Conservation (phyloP, 305 asterid species). For the Petunia hybrid region DNA sequence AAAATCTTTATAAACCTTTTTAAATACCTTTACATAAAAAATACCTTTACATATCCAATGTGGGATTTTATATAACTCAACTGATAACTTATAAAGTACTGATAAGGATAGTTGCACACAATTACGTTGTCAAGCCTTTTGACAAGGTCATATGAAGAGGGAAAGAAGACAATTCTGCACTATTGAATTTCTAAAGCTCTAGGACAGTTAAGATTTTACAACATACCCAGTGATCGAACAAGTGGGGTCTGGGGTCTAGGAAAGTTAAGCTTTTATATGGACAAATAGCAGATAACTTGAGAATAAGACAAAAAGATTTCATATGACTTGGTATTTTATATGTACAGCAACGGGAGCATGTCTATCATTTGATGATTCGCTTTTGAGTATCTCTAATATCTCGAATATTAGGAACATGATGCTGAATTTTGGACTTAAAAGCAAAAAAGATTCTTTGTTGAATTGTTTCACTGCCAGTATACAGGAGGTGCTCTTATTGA, state of each 20-base stretch:
- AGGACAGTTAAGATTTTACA: background rate
- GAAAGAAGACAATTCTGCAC: constrained; percentile 12
- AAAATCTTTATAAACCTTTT: background rate
- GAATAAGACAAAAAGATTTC: background rate
- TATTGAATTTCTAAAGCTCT: constrained; percentile 11
- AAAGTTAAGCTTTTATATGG: background rate
- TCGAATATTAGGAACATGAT: background rate
- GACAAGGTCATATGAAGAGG: constrained; percentile 7
- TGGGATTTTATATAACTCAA: background rate
- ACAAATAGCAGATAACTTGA: background rate
- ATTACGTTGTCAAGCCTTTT: background rate
- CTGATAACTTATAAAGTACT: background rate
- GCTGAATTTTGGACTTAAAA: background rate
- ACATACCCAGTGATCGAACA: too few relatives aligned
- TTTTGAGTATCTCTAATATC: background rate
- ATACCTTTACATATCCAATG: background rate
- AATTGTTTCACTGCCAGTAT: background rate
- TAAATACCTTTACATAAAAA: background rate
- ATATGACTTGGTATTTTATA: constrained; percentile 18
- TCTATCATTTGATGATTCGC: background rate
- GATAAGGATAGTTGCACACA: background rate
- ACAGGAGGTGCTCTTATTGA: background rate
- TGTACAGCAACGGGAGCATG: constrained; percentile 12
- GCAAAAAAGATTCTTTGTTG: background rate
- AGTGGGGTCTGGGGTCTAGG: too few relatives aligned